phyloP scores from a whole-genome alignment of 306 rosid genomes.

The Trifolium pratense region DNA sequence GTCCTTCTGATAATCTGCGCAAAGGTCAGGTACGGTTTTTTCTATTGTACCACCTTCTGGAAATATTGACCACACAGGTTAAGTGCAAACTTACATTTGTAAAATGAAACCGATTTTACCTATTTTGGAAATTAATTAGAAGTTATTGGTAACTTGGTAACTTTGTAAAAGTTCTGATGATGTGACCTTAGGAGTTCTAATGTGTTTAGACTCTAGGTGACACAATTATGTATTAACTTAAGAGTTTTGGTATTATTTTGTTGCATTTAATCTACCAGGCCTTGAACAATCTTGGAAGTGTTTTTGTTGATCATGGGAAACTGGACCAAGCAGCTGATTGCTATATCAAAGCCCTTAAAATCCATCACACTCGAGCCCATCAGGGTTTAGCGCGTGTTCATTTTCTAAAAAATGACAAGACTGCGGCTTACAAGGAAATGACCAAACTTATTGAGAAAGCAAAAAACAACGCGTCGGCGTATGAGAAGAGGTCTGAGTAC shows the following conservation, averaged over 20 bases:
- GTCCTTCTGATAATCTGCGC: conserved; percentile 94
- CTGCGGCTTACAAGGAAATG: conserved; percentile 86
- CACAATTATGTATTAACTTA: conserved; percentile 1
- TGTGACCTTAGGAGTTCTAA: no score
- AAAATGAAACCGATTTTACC: not conserved
- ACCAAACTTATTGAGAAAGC: conserved; percentile 67
- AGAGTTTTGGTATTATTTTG: conserved; percentile 32
- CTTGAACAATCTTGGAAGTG: conserved; percentile 92
- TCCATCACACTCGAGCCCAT: conserved; percentile 92
- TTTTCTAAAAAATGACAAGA: conserved; percentile 65
- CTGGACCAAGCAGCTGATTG: conserved; percentile 85
- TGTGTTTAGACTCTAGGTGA: no score
- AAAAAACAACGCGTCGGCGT: conserved; percentile 70
- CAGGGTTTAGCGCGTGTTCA: conserved; percentile 97
- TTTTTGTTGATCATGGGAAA: conserved; percentile 76
- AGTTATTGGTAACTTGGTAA: not conserved
- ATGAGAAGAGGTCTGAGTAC: conserved; percentile 90
- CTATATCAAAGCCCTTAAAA: conserved; percentile 83
- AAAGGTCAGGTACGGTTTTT: conserved; percentile 86
- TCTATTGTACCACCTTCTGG: conserved; percentile 34
- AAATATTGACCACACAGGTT: not conserved
- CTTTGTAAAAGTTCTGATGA: not conserved
- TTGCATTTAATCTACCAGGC: conserved; percentile 59
- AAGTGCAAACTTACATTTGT: not conserved
- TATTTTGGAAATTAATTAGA: not conserved